Base-by-base conservation (phyloP, 2,329 filamentous ascomycete species). In the Aspergillus pseudoterreus region DNA sequence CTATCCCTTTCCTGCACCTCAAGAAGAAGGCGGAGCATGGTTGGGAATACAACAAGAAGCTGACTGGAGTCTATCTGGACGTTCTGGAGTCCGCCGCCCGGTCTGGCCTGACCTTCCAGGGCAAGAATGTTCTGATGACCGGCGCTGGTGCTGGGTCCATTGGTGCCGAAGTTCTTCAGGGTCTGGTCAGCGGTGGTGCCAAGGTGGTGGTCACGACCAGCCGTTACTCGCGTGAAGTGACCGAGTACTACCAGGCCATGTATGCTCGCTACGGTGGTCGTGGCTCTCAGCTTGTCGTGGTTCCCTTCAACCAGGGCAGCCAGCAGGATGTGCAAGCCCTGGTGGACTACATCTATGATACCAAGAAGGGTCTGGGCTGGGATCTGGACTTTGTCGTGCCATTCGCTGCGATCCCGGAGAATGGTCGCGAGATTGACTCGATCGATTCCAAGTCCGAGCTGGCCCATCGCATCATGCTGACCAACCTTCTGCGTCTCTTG, bases 41-140 rank as follows among this genome's bases (percentile, higher is more conserved):
- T 55, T 99, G 94, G 94, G 92, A 97, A 68, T 99, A 97, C 79
- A 97, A 90, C 84, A 99, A 97, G 82, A 96, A 95, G 78, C 83
- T 99, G 52, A 97, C 94, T 21, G 88, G 90, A 51, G 75, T 92
- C 62, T 99, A 99, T 71, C 83, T 99, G 32, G 90, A 96, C 69
- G 91, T 90, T 56, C 76, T 99, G 30, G 92, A 96, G 76, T 83
- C 92, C 57, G 91, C 92, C 59, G 94, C 94, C 58, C 88, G 85
- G 65, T 80, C 84, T 50, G 94, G 94, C 71, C 85, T 99, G 53
- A 94, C 86, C 43, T 99, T 95, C 79, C 83, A 91, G 69, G 90
- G 88, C 75, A 97, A 96, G 80, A 90, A 97, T 67, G 92, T 88
- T 44, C 83, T 99, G 60, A 99, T 99, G 92, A 99, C 94, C 56